Evolutionary conservation across 306 rosid genomes (phyloP).

Genomic region (Psophocarpus tetragonolobus): DNA sequence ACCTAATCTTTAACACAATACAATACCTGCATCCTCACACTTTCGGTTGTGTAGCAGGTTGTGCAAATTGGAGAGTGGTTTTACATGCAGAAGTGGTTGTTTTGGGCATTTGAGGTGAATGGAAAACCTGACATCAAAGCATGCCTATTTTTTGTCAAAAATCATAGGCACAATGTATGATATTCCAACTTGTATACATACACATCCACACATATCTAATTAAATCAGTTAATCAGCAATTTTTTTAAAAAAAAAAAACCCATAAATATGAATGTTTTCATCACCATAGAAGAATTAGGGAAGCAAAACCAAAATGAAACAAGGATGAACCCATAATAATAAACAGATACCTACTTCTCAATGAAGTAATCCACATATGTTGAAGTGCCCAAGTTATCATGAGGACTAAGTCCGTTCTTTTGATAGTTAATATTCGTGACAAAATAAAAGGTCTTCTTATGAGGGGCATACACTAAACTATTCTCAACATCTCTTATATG

Average conservation of each 20-base stretch:
- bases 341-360: constrained; percentile 54
- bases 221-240: constrained; percentile 12
- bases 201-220: not conserved
- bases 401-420: constrained; percentile 65
- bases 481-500: constrained; percentile 60
- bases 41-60: constrained; percentile 81
- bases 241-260: not conserved
- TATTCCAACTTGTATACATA: constrained; percentile 13
- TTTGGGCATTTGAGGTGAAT: constrained; percentile 69
- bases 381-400: constrained; percentile 41
- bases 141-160: constrained; percentile 26
- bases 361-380: constrained; percentile 54
- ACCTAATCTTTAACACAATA: no score
- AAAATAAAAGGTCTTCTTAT: constrained; percentile 58
- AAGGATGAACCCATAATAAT: constrained; percentile 14
- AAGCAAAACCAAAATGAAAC: constrained; percentile 31
- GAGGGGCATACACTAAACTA: constrained; percentile 78
- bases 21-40: constrained; percentile 61
- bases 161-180: not conserved
- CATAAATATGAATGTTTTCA: not conserved
- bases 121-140: constrained; percentile 59
- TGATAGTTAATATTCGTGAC: constrained; percentile 46
- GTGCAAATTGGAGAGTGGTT: constrained; percentile 69
- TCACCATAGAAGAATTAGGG: constrained; percentile 24
- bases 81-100: constrained; percentile 80